These are phyloP conservation scores for Hygrophorus pudorinus DNA, from an alignment of 768 basidiomycete species.

Conservation along the genomic window DNA sequence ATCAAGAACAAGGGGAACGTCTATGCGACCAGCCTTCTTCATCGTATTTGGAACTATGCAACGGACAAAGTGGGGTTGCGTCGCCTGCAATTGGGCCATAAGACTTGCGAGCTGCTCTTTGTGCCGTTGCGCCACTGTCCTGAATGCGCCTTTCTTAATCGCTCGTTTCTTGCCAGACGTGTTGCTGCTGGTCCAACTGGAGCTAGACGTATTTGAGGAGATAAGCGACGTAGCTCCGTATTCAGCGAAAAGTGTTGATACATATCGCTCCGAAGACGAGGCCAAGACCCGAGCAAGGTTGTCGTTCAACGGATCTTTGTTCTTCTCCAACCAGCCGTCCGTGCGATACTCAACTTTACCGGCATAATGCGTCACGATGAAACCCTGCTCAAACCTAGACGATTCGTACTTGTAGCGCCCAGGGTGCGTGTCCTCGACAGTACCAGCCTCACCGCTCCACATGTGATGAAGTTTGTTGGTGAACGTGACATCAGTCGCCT, in stretches of 20 bases:
- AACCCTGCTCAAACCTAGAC: conserved; percentile 85
- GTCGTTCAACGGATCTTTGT: conserved; percentile 97
- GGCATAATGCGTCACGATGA: conserved; percentile 93
- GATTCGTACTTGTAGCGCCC: conserved; percentile 80
- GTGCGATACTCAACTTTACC: conserved; percentile 95
- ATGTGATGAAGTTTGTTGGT: conserved; percentile 81
- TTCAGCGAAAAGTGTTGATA: conserved; percentile 79
- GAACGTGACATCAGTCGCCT: conserved; percentile 90
- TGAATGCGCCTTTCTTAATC: conserved; percentile 92
- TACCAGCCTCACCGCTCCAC: conserved; percentile 49
- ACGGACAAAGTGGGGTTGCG: conserved; percentile 96
- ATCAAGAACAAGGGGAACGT: conserved; percentile 91
- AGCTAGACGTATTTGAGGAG: conserved; percentile 20
- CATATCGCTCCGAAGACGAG: conserved; percentile 70
- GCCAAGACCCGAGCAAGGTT: conserved; percentile 86
- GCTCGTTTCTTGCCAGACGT: conserved; percentile 56
- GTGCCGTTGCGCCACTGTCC: conserved; percentile 91
- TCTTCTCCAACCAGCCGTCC: conserved; percentile 97
- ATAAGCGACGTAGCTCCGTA: conserved; percentile 37
- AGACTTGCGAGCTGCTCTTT: conserved; percentile 90
- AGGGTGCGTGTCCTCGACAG: conserved; percentile 49
- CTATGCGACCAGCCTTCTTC: conserved; percentile 87
- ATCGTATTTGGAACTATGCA: conserved; percentile 93
- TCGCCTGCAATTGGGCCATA: conserved; percentile 85
- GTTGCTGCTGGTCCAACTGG: conserved; percentile 28